Evolutionary conservation across 345 rosid genomes (phyloP).

Genomic region (Atalantia buxifolia): DNA sequence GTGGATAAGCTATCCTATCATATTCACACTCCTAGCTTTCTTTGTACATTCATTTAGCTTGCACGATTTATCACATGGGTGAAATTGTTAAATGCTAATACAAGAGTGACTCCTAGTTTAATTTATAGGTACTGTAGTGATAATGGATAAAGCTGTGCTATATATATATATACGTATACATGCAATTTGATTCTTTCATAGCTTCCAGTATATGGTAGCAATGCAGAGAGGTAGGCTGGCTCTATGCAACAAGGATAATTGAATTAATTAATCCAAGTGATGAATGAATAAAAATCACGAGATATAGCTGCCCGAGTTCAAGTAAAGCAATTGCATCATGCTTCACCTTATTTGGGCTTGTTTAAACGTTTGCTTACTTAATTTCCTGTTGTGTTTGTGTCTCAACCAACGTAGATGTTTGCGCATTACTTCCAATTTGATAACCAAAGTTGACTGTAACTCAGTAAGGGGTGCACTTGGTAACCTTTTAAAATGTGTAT

Average conservation of each 20-base stretch:
- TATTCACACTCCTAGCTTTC: neutral
- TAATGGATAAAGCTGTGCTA: neutral
- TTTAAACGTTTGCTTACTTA: too few relatives aligned
- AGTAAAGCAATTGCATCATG: too few relatives aligned
- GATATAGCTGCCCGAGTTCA: too few relatives aligned
- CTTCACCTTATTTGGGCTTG: too few relatives aligned
- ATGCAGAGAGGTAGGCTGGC: neutral
- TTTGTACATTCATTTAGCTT: neutral
- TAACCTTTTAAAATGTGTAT: too few relatives aligned
- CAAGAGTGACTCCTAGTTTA: neutral
- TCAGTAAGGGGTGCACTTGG: too few relatives aligned
- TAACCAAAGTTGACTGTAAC: too few relatives aligned
- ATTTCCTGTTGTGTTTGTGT: too few relatives aligned
- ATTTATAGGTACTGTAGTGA: neutral
- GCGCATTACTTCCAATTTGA: too few relatives aligned
- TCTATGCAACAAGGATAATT: neutral
- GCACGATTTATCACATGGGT: neutral
- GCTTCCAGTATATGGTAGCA: neutral
- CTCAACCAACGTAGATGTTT: too few relatives aligned
- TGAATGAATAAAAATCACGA: too few relatives aligned
- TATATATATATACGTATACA: too few relatives aligned
- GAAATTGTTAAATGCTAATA: neutral
- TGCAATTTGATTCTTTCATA: neutral
- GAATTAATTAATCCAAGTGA: neutral
- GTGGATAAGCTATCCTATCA: neutral